Base-by-base conservation (phyloP, 768 basidiomycete species). In the Hemileccinum impolitum region DNA sequence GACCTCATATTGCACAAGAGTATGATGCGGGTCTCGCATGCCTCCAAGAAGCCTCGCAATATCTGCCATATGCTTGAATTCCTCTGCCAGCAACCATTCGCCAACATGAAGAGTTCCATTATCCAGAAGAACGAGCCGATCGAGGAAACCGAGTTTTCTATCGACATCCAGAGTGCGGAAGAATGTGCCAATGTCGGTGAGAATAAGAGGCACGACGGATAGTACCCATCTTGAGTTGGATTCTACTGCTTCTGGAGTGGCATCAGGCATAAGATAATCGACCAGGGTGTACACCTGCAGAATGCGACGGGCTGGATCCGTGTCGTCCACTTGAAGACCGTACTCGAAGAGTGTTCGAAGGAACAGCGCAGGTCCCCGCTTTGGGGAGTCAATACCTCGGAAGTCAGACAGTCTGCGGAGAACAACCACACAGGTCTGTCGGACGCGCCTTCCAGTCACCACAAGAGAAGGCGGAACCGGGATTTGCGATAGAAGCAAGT, bases 1-100 rank as follows among this genome's bases (percentile, higher is more conserved):
- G 32, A 81, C 68, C 48, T 81, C 78, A 47, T 80, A 73, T 43
- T 75, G 76, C 28, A 72, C 58, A 50, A 81, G 54, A 2, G 64
- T 52, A 11, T 65, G 69, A 40, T 72, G 66, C 8, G 75, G 68
- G 28, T 65, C 66, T 5, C 64, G 55, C 39, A 61, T 50, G 9
- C 51, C 52, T 13, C 68, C 62, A 39, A 81, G 61, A 2, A 55
- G 52, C 43, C 71, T 69, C 18, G 81, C 65, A 18, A 66, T 60
- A 12, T 62, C 63, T 7, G 66, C 65, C 39, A 85, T 66, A n/a
- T 72, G 66, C 60, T 79, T 80, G 50, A 85, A 57, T 51, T 87
- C 84, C 53, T 85, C 79, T n/a, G 67, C 58, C 9, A 91, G 56
- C 21, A 90, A 57, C 86, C 87, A 91, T 51, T 86, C 83, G 37